Base-by-base conservation (phyloP, 2,329 filamentous ascomycete species). In the Albophoma yamanashiensis region DNA sequence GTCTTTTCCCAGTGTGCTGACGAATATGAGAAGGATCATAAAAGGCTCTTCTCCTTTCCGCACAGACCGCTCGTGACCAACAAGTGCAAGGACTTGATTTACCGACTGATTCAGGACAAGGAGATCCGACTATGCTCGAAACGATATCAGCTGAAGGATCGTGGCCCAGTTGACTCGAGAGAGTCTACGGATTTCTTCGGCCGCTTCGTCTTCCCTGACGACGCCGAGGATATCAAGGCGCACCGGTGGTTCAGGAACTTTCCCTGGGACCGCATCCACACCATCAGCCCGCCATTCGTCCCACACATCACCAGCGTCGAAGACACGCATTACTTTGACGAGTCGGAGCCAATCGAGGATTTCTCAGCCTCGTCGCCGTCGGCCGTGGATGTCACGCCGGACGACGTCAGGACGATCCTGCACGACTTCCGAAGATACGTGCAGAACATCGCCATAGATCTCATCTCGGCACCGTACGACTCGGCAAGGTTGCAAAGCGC, bases 241-340 rank as follows among this genome's bases (percentile, higher is more conserved):
- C 94, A 97, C 73, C 83, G 85, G 14, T 97, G 93, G 82, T 97
- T 97, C 76, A 81, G 80, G 60, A 84, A 85, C 57, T 84, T 95
- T 20, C 82, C 84, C 1, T 97, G 91, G 94, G 84, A 89, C 17
- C 82, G 82, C 0, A 74, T 96, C 20, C 89, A 94, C 67, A 74
- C 82, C 40, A 81, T 84, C 59, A 77, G 78, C 11, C 92, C 93
- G 0, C 92, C 92, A 0, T 93, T 95, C 67, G 78, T 95, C 0
- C 93, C 93, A 0, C 81, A 85, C 12, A 86, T 97, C 31, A 78
- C 79, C 45, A 77, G 79, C 38, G 77, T 80, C 64, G 87, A 89
- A 58, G 89, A 92, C 69, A 94, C 92, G 1, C 90, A 89, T 67
- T 97, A 96, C 70, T 97, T 97, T 69, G 90, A 96, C 61, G 88